Evolutionary conservation across 2,329 filamentous ascomycete species (phyloP).

Genomic region (Amesomyces nigricolor): DNA sequence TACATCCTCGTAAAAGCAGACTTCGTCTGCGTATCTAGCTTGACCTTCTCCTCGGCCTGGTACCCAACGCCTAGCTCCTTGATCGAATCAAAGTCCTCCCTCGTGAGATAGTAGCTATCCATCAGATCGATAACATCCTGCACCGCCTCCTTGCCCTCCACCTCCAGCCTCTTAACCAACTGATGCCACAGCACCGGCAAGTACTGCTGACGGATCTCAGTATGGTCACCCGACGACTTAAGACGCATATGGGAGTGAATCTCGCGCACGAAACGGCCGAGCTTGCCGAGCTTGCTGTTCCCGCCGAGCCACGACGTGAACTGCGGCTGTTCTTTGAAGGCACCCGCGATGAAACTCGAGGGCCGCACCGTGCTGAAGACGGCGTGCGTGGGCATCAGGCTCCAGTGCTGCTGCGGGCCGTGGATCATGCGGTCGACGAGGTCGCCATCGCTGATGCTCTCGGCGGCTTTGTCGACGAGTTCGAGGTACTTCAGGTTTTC

Average conservation of each 20-base stretch:
- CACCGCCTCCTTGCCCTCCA: slow-evolving; percentile 76
- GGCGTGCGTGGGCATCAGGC: slow-evolving; percentile 92
- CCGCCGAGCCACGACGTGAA: slow-evolving; percentile 95
- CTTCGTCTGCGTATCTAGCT: slow-evolving; percentile 81
- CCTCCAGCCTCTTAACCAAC: slow-evolving; percentile 66
- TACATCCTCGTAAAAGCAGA: slow-evolving; percentile 81
- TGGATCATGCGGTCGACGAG: slow-evolving; percentile 97
- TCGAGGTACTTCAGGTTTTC: slow-evolving; percentile 78
- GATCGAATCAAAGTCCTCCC: slow-evolving; percentile 90
- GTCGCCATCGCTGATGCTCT: slow-evolving; percentile 96
- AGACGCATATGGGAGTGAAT: slow-evolving; percentile 97
- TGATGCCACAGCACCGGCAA: slow-evolving; percentile 81
- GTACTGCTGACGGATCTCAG: slow-evolving; percentile 93
- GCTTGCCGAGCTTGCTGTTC: slow-evolving; percentile 77
- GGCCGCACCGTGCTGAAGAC: slow-evolving; percentile 92
- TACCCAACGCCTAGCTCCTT: slow-evolving; percentile 84
- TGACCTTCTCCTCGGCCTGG: slow-evolving; percentile 68
- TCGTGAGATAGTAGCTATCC: slow-evolving; percentile 94
- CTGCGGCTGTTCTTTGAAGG: slow-evolving; percentile 59
- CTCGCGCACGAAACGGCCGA: slow-evolving; percentile 80
- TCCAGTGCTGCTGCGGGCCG: slow-evolving; percentile 96
- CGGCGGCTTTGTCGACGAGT: slow-evolving; percentile 77
- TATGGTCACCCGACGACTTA: slow-evolving; percentile 79
- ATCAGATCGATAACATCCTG: slow-evolving; percentile 84
- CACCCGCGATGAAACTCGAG: slow-evolving; percentile 79